Base-by-base conservation (phyloP, 352 stramenopile genomes). In the Phytophthora constricta region DNA sequence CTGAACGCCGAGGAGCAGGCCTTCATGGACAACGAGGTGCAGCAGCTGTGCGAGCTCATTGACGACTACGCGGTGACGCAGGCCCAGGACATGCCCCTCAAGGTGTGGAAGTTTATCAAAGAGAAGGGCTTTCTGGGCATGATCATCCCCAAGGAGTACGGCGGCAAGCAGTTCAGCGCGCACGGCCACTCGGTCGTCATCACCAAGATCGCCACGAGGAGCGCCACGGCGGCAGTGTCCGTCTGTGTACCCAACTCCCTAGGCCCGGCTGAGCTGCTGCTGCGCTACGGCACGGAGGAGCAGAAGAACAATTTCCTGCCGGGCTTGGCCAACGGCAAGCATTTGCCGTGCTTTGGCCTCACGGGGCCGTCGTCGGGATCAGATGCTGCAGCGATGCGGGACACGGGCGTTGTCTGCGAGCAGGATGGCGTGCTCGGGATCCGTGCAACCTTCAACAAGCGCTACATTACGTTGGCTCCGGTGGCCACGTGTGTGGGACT, bases 391-490 rank as follows among this genome's bases (percentile, higher is more conserved):
- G 87, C 80, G 54, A 97, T 99, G 78, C 97, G 97, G 66, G 95
- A 98, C 73, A 96, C 84, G 47, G 97, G 96, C 69, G 82, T 97
- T 28, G 97, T 99, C 5, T 92, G 92, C 58, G 89, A 97, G 65
- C 76, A 96, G 57, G 86, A 98, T 70, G 97, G 97, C n/a, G 93
- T 98, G 37, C 67, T 99, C 23, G 97, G 97, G 37, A 98, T 99
- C 48, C 85, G 93, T 43, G 96, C 96, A 5, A 93, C 86, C 50
- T 99, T 99, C 84, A 98, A 97, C 79, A 99, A 99, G 83, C 88
- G 97, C 57, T 99, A 99, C 87, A 99, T 99, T 74, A 99, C 97
- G 10, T 72, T 99, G 54, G 97, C 97, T 17, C 97, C 97, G 5
- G 96, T 99, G 11, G 97, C 97, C 33, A 98, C 97, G 39, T 97